phyloP scores from a whole-genome alignment of 805 yeast genomes.

The Starmerella cellae region DNA sequence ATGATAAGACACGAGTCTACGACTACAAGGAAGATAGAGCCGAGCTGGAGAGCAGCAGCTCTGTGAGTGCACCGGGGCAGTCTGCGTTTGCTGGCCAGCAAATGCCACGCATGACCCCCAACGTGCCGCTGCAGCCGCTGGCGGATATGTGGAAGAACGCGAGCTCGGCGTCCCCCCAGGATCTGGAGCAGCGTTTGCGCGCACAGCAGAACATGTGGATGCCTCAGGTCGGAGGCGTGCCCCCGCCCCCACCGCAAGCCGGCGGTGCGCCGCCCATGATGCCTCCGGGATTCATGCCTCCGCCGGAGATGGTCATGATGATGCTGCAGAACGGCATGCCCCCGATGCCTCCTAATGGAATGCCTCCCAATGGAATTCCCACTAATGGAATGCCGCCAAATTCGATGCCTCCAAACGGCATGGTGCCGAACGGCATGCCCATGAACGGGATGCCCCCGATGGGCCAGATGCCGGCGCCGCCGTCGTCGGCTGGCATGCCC shows the following conservation, averaged over 20 bases:
- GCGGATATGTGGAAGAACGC: constrained; percentile 17
- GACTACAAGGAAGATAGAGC: constrained; percentile 17
- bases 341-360: not conserved
- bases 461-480: not conserved
- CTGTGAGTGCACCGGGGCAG: constrained; percentile 4
- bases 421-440: constrained; percentile 4
- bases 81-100: not conserved
- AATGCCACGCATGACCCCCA: constrained; percentile 1
- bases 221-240: constrained; percentile 1
- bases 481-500: not conserved
- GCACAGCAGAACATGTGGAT: constrained; percentile 3
- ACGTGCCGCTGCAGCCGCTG: constrained; percentile 15
- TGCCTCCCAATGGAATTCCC: not conserved
- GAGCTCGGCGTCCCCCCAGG: constrained; percentile 6
- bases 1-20: constrained; percentile 15
- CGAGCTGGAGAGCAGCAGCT: constrained; percentile 14
- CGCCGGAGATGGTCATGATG: not conserved
- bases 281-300: constrained; percentile 1
- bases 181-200: constrained; percentile 11
- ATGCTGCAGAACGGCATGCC: constrained; percentile 1
- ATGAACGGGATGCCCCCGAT: constrained; percentile 1
- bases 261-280: not conserved
- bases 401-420: constrained; percentile 2
- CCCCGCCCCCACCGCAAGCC: not conserved
- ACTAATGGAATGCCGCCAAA: not conserved